These are phyloP conservation scores for Graphium sp. DNA, from an alignment of 2,329 filamentous ascomycete genomes.

Conservation along the genomic window DNA sequence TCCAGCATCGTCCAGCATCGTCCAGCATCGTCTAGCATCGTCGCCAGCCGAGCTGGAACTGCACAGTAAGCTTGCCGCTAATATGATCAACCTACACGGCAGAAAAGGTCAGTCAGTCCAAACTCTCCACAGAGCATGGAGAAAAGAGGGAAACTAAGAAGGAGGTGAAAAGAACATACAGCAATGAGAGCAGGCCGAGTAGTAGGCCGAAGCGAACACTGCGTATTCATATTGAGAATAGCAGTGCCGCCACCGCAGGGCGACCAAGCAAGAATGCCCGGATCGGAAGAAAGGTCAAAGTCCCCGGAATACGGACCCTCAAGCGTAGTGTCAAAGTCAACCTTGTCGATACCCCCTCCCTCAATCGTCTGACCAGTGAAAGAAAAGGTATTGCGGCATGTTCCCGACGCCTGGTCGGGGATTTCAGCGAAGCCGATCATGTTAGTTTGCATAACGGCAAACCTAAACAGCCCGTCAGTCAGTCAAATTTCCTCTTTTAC, in stretches of 20 bases:
- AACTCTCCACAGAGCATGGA: conserved; percentile 1
- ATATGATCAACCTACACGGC: conserved; percentile 9
- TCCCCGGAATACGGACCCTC: conserved; percentile 8
- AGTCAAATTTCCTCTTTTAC: too few relatives aligned
- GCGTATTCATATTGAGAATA: conserved; percentile 13
- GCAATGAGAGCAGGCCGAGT: conserved; percentile 10
- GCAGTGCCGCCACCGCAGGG: conserved; percentile 11
- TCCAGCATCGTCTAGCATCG: conserved; percentile 3
- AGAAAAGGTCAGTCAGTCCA: conserved; percentile 1
- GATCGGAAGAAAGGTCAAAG: conserved; percentile 8
- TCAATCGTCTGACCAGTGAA: conserved; percentile 9
- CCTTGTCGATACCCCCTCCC: conserved; percentile 7
- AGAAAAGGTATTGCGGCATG: conserved; percentile 11
- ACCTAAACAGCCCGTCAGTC: too few relatives aligned
- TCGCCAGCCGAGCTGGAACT: conserved; percentile 10
- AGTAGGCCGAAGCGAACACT: conserved; percentile 10
- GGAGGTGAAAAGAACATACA: conserved; percentile 6
- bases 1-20: neutral
- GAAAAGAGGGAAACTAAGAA: neutral
- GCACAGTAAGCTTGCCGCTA: conserved; percentile 11
- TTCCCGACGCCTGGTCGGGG: conserved; percentile 8
- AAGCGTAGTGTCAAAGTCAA: conserved; percentile 8
- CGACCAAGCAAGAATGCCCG: conserved; percentile 10
- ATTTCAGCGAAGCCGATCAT: conserved; percentile 12
- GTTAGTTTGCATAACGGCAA: conserved; percentile 10